Percentiles rank a stretch among this genome's conserved stretches.
phyloP scores from a whole-genome alignment of 2,329 filamentous ascomycete genomes.

The Fusarium praegraminearum region DNA sequence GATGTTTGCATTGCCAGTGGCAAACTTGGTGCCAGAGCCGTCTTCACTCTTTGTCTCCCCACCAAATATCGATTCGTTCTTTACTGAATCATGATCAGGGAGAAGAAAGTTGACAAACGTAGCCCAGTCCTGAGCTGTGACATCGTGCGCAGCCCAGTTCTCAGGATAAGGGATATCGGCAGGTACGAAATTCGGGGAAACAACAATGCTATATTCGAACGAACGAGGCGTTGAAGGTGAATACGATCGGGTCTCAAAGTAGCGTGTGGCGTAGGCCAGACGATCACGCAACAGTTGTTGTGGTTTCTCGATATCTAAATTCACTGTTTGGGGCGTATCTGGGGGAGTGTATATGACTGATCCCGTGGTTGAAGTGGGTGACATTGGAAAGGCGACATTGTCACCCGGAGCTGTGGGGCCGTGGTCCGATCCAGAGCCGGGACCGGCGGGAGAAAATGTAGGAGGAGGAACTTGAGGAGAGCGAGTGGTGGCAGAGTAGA shows the following conservation, averaged over 20 bases:
- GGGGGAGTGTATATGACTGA: slow-evolving; percentile 66
- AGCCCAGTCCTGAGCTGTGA: slow-evolving; percentile 67
- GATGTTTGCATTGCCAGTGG: slow-evolving; percentile 12
- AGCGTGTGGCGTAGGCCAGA: slow-evolving; percentile 49
- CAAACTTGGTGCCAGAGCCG: slow-evolving; percentile 45
- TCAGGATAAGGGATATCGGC: slow-evolving; percentile 59
- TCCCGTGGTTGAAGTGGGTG: slow-evolving; percentile 58
- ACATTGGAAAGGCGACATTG: slow-evolving; percentile 53
- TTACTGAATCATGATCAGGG: slow-evolving; percentile 59
- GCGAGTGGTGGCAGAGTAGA: slow-evolving; percentile 59
- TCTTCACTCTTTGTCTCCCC: slow-evolving; percentile 62
- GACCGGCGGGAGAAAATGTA: background rate
- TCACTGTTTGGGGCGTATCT: slow-evolving; percentile 57
- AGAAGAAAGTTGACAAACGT: slow-evolving; percentile 70
- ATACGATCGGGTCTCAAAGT: slow-evolving; percentile 61
- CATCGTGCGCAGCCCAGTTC: slow-evolving; percentile 57
- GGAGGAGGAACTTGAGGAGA: slow-evolving; percentile 43
- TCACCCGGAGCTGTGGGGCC: slow-evolving; percentile 50
- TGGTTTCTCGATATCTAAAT: slow-evolving; percentile 14
- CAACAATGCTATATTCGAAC: slow-evolving; percentile 50
- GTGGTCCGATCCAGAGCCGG: slow-evolving; percentile 43
- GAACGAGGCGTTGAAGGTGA: slow-evolving; percentile 40
- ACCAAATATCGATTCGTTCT: slow-evolving; percentile 62
- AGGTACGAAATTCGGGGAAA: slow-evolving; percentile 54
- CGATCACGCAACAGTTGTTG: slow-evolving; percentile 31